Evolutionary conservation across 169 alveolate species (phyloP), one percentile per base, ranked within the genome.

Genomic region (Ichthyophthirius multifiliis): DNA sequence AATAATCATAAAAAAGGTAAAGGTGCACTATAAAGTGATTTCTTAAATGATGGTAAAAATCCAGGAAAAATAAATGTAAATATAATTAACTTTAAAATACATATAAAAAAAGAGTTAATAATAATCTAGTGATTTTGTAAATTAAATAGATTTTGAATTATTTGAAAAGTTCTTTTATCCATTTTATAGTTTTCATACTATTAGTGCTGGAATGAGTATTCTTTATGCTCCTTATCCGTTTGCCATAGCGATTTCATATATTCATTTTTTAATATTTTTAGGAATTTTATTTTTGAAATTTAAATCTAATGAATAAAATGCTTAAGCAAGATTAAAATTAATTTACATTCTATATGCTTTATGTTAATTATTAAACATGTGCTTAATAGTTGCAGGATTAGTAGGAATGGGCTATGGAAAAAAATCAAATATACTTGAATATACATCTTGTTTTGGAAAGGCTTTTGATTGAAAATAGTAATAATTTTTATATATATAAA

Each of bases 131-230:
- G 43, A 34, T 27, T 27, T 55, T 10, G 71, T 55, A 1, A 39
- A 55, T 10, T 27, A 10, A 27, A 10, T 55, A 10, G 31, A 55
- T 55, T 55, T 27, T 39, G 23, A 55, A 13, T 34, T 27, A 55
- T 55, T 55, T 7, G 71, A 55, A 27, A 55, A 39, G 31, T 55
- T 55, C 71, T 55, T 55, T 23, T 55, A 55, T 6, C 71, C 71
- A 27, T 55, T 27, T 23, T 55, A 55, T 27, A 39, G 71, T 18
- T 55, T 55, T 39, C 71, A 55, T n/a, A 3, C 71, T 18, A 55
- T 55, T 55, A 27, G 27, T 10, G 71, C 31, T 2, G 71, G 71
- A 4, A 55, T 55, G 71, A 23, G 43, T 9, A 12, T 55, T 4
- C 71, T 55, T 27, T 55, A 55, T 55, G 71, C 43, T 18, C 71